These are phyloP conservation scores for Phlyctochytrium arcticum DNA, from an alignment of 192 early-diverging fungal species.

Conservation along the genomic window DNA sequence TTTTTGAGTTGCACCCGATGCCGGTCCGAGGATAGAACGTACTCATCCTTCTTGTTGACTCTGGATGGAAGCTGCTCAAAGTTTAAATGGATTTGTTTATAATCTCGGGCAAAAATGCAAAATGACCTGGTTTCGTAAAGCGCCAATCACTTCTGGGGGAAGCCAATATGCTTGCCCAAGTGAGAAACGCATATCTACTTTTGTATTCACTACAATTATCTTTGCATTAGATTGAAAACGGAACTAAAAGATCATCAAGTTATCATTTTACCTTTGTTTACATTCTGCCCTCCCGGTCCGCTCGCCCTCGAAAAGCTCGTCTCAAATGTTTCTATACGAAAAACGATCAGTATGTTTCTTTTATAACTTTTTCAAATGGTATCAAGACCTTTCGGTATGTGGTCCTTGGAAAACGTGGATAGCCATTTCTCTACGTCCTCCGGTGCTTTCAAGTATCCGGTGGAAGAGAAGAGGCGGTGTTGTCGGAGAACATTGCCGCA, in stretches of 20 bases:
- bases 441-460: not conserved
- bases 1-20: slow-evolving; percentile 74
- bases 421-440: not conserved
- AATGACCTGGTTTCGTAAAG: slow-evolving; percentile 43
- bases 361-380: not conserved
- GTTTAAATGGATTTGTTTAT: too few species aligned
- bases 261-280: slow-evolving; percentile 78
- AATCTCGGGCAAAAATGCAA: too few species aligned
- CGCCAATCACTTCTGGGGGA: slow-evolving; percentile 63
- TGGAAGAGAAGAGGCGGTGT: too few species aligned
- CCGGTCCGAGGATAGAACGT: slow-evolving; percentile 69
- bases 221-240: too few species aligned
- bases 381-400: slow-evolving; percentile 15
- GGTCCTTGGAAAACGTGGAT: not conserved
- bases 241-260: not conserved
- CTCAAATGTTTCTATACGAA: slow-evolving; percentile 8
- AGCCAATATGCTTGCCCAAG: slow-evolving; percentile 68
- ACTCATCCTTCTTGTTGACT: slow-evolving; percentile 68
- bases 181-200: slow-evolving; percentile 75
- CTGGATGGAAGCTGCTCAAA: slow-evolving; percentile 24
- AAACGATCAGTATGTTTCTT: not conserved
- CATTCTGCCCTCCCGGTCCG: slow-evolving; percentile 90
- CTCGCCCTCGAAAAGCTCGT: slow-evolving; percentile 56
- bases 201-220: slow-evolving; percentile 62
- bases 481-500: too few species aligned